Base-by-base conservation (phyloP, 805 yeast species). In the Candida alai region DNA sequence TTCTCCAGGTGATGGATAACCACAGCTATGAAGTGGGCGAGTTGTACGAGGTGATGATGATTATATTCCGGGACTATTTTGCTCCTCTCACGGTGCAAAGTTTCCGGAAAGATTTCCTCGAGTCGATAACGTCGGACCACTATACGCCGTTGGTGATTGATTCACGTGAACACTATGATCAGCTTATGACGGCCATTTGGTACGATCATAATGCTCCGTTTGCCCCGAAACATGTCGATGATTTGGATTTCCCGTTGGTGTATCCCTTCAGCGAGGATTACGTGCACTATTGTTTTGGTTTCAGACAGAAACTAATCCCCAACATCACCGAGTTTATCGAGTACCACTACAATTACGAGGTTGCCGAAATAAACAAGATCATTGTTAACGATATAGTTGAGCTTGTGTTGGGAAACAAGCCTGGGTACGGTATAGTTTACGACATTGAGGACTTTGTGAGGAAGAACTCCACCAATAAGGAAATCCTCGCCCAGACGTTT, bases 241-340 rank as follows among this genome's bases (percentile, higher is more conserved):
- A 12, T 14, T 5, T 26, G 8, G 15, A 24, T 24, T 8, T 24
- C 5, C 76, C 81, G 0, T 60, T 90, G 2, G 56, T 61, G 6
- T 65, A 66, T 34, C 97, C 97, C 11, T 93, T 90, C 51, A 85
- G 96, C 34, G 83, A 84, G 37, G 78, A 87, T 40, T 89, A 87
- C 49, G 89, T 95, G 17, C 82, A 86, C 61, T 77, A 87, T 20
- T 90, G 97, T 57, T 75, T 86, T 16, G 79, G 84, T 23, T 58
- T 85, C 13, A 70, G 86, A 35, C 71, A 77, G 12, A 28, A 24
- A 15, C 76, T 84, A 24, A 70, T 89, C 14, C 69, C 74, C 19
- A 77, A 77, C 39, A 70, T 84, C 33, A 65, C 75, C n/a, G 61
- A 65, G 13, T 93, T 89, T 49, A 59, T 84, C 25, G 75, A 74